Percentiles rank a stretch among this genome's conserved stretches.
Conservation (phyloP, 2,329 filamentous ascomycete genomes). For the Penicillium sp. region DNA sequence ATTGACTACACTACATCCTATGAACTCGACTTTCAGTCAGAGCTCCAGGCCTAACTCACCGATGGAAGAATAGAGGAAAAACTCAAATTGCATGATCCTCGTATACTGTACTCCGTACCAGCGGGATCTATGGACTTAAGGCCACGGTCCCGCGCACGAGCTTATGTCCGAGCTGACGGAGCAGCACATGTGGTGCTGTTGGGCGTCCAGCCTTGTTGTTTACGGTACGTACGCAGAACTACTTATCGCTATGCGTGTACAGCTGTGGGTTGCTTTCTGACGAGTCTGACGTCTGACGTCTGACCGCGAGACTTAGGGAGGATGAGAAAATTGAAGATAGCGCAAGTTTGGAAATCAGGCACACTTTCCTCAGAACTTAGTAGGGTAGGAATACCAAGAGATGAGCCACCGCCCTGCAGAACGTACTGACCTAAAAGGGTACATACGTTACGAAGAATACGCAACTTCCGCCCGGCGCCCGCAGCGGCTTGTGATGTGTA, state of each 20-base stretch:
- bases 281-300: too few species aligned
- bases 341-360: background rate
- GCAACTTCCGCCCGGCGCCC: too few species aligned
- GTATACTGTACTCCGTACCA: background rate
- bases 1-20: too few species aligned
- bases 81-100: conserved; percentile 12
- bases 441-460: too few species aligned
- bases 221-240: background rate
- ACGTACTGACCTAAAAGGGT: background rate
- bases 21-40: too few species aligned
- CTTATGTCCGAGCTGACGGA: conserved; percentile 9
- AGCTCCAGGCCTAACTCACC: background rate
- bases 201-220: background rate
- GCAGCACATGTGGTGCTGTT: background rate
- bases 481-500: background rate
- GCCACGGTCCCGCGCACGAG: background rate
- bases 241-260: background rate
- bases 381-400: background rate
- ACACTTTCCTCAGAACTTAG: background rate
- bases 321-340: background rate
- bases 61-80: conserved; percentile 1
- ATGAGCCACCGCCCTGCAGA: background rate
- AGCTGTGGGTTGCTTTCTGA: background rate
- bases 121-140: conserved; percentile 5
- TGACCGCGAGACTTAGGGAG: too few species aligned